Conservation (phyloP, 345 rosid genomes). For the Eucalyptus cloeziana region DNA sequence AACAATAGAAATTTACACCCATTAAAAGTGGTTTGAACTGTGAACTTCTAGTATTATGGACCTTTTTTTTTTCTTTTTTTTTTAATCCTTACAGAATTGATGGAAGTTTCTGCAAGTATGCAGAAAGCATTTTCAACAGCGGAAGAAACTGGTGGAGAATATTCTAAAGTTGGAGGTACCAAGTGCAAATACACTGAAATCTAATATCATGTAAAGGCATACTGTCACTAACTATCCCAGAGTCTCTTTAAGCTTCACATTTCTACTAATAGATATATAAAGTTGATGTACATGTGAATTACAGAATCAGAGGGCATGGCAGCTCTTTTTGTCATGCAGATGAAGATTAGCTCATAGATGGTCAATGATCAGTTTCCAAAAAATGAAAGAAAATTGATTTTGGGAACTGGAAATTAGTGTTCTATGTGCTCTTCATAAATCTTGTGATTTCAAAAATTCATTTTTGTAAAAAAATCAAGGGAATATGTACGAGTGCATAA, state of each 20-base stretch:
- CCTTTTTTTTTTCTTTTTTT: neutral
- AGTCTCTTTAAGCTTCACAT: neutral
- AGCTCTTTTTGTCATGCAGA: neutral
- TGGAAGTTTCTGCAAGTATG: neutral
- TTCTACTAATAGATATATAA: neutral
- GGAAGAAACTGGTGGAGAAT: neutral
- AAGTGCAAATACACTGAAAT: neutral
- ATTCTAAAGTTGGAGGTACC: neutral
- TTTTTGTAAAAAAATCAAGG: neutral
- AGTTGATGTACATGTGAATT: neutral
- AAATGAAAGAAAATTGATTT: neutral
- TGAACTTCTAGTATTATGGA: neutral
- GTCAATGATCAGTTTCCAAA: neutral
- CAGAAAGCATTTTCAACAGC: neutral
- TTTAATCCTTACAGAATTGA: neutral
- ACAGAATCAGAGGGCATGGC: neutral
- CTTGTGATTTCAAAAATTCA: neutral
- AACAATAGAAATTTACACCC: neutral
- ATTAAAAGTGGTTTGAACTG: neutral
- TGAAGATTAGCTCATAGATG: neutral
- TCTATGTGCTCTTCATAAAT: neutral
- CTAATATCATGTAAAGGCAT: neutral
- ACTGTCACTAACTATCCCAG: neutral
- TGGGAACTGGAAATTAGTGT: neutral
- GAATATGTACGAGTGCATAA: neutral